Evolutionary conservation across 1,284 basidiomycete species (phyloP).

Genomic region (Salmacisia buchloeana): DNA sequence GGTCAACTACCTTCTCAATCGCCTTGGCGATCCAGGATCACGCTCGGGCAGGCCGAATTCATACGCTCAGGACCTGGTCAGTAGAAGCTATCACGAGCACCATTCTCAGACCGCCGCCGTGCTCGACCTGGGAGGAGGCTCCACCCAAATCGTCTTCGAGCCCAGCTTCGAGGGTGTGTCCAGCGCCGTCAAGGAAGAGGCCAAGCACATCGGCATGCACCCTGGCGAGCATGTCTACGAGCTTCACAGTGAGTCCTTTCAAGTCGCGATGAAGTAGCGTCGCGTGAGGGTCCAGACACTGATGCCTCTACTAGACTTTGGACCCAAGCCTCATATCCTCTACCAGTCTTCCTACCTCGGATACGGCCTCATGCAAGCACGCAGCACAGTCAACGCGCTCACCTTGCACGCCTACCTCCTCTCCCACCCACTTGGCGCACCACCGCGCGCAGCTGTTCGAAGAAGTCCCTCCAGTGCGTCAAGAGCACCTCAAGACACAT

Average conservation of each 20-base stretch:
- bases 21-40: constrained; percentile 32
- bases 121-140: constrained; percentile 91
- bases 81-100: not conserved
- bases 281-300: not conserved
- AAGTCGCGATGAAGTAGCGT: not conserved
- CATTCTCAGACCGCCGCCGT: constrained; percentile 81
- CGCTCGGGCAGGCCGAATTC: not conserved
- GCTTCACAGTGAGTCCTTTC: constrained; percentile 53
- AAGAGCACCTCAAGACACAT: not conserved
- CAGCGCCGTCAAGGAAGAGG: constrained; percentile 27
- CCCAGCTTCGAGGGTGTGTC: constrained; percentile 57
- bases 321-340: constrained; percentile 34
- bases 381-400: constrained; percentile 77
- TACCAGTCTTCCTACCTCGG: constrained; percentile 60
- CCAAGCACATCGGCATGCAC: constrained; percentile 55
- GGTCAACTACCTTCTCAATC: constrained; percentile 67
- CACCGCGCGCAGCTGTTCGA: constrained; percentile 7
- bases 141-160: constrained; percentile 96
- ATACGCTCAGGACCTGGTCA: not conserved
- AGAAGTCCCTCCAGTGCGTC: constrained; percentile 7
- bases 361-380: constrained; percentile 87
- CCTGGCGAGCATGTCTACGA: constrained; percentile 91
- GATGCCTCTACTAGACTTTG: constrained; percentile 30
- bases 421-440: constrained; percentile 47
- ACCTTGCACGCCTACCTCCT: constrained; percentile 74